Conservation (phyloP, 2,329 filamentous ascomycete species). For the Keithomyces neogunnii region DNA sequence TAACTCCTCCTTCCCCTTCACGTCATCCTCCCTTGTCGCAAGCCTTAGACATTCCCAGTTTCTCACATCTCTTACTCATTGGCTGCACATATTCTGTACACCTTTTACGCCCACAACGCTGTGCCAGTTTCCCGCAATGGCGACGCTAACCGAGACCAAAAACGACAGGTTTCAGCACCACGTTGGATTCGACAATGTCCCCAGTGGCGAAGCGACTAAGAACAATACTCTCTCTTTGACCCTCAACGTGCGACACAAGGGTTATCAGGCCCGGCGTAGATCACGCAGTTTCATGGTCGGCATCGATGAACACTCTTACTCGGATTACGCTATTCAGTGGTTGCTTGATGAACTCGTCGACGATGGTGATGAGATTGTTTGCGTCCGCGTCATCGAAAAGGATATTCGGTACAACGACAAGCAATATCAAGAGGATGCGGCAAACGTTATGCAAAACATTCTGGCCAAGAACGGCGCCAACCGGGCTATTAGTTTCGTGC, state of each 20-base stretch:
- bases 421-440: slow-evolving; percentile 68
- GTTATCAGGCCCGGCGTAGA: slow-evolving; percentile 71
- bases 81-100: background rate
- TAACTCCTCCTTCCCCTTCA: background rate
- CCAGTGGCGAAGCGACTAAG: slow-evolving; percentile 48
- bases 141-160: slow-evolving; percentile 32
- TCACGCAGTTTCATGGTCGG: slow-evolving; percentile 87
- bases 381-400: slow-evolving; percentile 79
- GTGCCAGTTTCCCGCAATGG: slow-evolving; percentile 21
- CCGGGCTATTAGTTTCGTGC: slow-evolving; percentile 73
- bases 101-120: background rate
- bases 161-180: slow-evolving; percentile 47
- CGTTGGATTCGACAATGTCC: slow-evolving; percentile 53
- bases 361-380: slow-evolving; percentile 89
- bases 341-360: slow-evolving; percentile 85
- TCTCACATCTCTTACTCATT: background rate
- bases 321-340: slow-evolving; percentile 88
- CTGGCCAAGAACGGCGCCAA: slow-evolving; percentile 70
- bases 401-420: slow-evolving; percentile 63
- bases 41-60: background rate
- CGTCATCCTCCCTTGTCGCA: background rate
- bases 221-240: slow-evolving; percentile 63
- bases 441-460: slow-evolving; percentile 64
- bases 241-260: slow-evolving; percentile 75
- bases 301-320: slow-evolving; percentile 85